These are phyloP conservation scores for Globisporangium rhizosaccharum DNA, from an alignment of 352 stramenopile species.

Conservation along the genomic window DNA sequence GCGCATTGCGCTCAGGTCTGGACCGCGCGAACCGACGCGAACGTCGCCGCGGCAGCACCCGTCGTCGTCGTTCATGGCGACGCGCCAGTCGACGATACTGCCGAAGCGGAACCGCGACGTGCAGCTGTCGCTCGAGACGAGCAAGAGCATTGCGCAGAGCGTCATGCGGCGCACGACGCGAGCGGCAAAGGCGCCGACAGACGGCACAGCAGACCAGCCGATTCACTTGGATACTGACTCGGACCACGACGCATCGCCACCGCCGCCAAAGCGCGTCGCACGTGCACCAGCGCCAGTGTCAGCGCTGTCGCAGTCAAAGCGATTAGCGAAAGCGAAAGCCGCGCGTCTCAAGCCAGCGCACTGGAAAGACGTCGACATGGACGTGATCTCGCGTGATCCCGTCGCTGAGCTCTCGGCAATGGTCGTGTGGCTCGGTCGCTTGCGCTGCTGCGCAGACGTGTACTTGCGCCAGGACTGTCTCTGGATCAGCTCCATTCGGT, in stretches of 20 bases:
- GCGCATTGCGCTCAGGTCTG: slow-evolving; percentile 5
- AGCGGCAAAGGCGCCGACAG: neutral
- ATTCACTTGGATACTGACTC: slow-evolving; percentile 51
- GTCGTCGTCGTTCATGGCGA: no score
- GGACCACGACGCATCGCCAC: slow-evolving; percentile 16
- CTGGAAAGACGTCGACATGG: slow-evolving; percentile 21
- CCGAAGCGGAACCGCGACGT: slow-evolving; percentile 7
- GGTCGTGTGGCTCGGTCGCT: slow-evolving; percentile 36
- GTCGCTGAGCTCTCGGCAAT: slow-evolving; percentile 19
- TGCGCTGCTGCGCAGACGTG: slow-evolving; percentile 30
- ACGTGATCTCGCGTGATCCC: slow-evolving; percentile 14
- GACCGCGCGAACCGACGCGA: slow-evolving; percentile 2
- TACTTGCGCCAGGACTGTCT: slow-evolving; percentile 29
- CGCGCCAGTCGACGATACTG: neutral
- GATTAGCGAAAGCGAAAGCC: slow-evolving; percentile 1
- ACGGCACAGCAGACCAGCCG: slow-evolving; percentile 30
- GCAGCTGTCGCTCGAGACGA: neutral
- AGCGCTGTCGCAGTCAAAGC: neutral
- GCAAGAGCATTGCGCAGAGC: slow-evolving; percentile 3
- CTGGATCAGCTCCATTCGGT: slow-evolving; percentile 35
- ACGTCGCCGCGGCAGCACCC: slow-evolving; percentile 5
- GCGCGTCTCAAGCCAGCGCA: neutral
- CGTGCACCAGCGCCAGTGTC: neutral
- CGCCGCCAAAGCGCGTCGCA: slow-evolving; percentile 8
- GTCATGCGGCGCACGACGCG: slow-evolving; percentile 4